A percentile compares a stretch with the other conserved stretches of the same genome.
Conservation (phyloP, 2,329 filamentous ascomycete species). For the Fusarium burgessii region DNA sequence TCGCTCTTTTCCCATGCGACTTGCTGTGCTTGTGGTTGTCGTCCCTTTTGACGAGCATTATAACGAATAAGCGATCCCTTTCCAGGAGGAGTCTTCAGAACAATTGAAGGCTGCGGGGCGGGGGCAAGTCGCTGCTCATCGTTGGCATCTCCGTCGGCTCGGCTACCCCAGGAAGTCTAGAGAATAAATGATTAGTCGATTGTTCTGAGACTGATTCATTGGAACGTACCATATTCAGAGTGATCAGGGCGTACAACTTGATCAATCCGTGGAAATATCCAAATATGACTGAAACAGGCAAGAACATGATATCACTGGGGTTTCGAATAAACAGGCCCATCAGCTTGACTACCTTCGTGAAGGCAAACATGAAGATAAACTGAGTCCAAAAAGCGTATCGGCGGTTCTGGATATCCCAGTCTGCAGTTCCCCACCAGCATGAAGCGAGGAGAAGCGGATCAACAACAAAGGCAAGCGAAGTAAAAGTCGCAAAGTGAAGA, state of each 20-base stretch:
- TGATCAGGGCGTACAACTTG: constrained; percentile 88
- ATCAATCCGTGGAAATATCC: constrained; percentile 94
- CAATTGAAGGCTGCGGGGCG: constrained; percentile 56
- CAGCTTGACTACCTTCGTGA: constrained; percentile 92
- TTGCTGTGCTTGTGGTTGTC: constrained; percentile 45
- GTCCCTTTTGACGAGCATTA: constrained; percentile 58
- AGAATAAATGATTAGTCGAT: constrained; percentile 23
- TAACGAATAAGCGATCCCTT: constrained; percentile 60
- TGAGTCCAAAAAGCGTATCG: constrained; percentile 70
- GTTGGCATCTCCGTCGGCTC: constrained; percentile 89
- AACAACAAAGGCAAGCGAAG: constrained; percentile 83
- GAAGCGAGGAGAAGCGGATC: constrained; percentile 80
- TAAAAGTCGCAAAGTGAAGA: constrained; percentile 91
- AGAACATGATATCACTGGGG: constrained; percentile 81
- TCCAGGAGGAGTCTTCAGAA: constrained; percentile 59
- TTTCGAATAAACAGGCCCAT: constrained; percentile 87
- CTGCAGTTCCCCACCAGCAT: constrained; percentile 75
- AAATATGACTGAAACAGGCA: constrained; percentile 89
- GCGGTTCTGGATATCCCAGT: constrained; percentile 67
- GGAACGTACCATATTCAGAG: constrained; percentile 81
- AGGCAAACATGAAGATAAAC: constrained; percentile 79
- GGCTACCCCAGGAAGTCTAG: constrained; percentile 95
- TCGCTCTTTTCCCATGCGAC: constrained; percentile 50
- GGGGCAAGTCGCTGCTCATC: constrained; percentile 76
- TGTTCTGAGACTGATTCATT: neutral